A percentile compares a stretch with the other conserved stretches of the same genome.
Evolutionary conservation across 345 rosid genomes (phyloP).

Genomic region (Eutrema heterophyllum): DNA sequence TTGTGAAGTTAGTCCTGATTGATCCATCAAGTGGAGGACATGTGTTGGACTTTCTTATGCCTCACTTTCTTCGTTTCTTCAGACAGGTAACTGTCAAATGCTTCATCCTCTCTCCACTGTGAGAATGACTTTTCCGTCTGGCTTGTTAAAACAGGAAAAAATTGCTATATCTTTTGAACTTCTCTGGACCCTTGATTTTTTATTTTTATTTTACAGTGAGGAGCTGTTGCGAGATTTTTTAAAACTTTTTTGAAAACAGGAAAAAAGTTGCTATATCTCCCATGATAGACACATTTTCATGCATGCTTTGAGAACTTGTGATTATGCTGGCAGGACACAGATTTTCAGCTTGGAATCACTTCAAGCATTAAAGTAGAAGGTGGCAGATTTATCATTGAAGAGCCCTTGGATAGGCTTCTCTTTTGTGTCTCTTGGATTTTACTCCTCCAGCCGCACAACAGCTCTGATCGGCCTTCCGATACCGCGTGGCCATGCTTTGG

Average conservation of each 20-base stretch:
- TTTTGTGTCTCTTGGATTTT: conserved; percentile 72
- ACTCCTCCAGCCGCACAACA: conserved; percentile 55
- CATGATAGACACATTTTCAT: not conserved
- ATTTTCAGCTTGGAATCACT: conserved; percentile 47
- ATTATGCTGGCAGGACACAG: conserved; percentile 44
- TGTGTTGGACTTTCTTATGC: conserved; percentile 70
- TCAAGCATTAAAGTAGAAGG: conserved; percentile 49
- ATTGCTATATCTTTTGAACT: not conserved
- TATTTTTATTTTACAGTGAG: not conserved
- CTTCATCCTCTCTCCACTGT: conserved; percentile 10
- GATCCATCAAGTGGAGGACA: conserved; percentile 56
- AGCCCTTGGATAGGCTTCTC: conserved; percentile 74
- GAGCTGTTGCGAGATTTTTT: not conserved
- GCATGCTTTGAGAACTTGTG: conserved; percentile 10
- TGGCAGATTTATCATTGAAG: conserved; percentile 48
- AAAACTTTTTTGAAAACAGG: not conserved
- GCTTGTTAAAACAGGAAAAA: not conserved
- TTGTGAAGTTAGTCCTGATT: conserved; percentile 63
- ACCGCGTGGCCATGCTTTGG: conserved; percentile 59
- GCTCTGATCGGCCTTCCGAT: conserved; percentile 36
- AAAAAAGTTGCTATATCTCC: too few species aligned
- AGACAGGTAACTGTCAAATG: conserved; percentile 49
- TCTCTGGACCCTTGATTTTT: not conserved
- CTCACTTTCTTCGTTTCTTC: conserved; percentile 67
- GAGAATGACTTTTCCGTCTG: conserved; percentile 11